A percentile compares a stretch with the other conserved stretches of the same genome.
phyloP scores from a whole-genome alignment of 2,329 filamentous ascomycete species.

The Aspergillus sp. region DNA sequence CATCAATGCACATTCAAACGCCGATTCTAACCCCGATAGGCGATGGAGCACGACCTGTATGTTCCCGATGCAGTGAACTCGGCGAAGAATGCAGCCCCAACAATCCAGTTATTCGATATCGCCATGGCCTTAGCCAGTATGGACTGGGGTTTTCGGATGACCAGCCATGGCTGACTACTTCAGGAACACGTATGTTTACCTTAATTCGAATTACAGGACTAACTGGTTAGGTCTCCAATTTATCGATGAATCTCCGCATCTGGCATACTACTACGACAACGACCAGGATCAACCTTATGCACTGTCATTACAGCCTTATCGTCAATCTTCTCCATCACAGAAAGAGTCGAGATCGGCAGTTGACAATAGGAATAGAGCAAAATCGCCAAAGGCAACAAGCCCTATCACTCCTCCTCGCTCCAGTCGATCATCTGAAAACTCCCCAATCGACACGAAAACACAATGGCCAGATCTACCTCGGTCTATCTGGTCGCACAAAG shows the following conservation, averaged over 20 bases:
- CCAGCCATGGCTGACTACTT: too few relatives aligned
- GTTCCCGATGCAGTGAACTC: slow-evolving; percentile 4
- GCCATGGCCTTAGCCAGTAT: slow-evolving; percentile 1
- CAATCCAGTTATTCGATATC: slow-evolving; percentile 1
- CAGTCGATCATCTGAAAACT: slow-evolving; percentile 2
- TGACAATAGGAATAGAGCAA: not conserved
- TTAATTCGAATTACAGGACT: not conserved
- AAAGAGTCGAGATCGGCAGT: too few relatives aligned
- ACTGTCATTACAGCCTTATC: too few relatives aligned
- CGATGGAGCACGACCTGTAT: slow-evolving; percentile 6
- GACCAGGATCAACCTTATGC: too few relatives aligned
- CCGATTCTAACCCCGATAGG: slow-evolving; percentile 1
- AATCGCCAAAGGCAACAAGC: not conserved
- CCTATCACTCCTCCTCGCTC: not conserved
- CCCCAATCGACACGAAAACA: too few relatives aligned
- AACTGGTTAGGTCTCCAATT: not conserved
- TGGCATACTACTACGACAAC: not conserved
- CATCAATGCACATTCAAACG: slow-evolving; percentile 1
- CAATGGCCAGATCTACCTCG: too few relatives aligned
- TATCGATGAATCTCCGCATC: slow-evolving; percentile 8
- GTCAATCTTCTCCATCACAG: not conserved
- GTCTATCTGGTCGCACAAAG: too few relatives aligned
- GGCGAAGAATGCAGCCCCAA: slow-evolving; percentile 5
- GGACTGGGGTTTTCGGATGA: too few relatives aligned
- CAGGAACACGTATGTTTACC: not conserved